Evolutionary conservation across 257 asterid genomes (phyloP), one percentile per base, ranked within the genome.

Genomic region (Gentiana dahurica): DNA sequence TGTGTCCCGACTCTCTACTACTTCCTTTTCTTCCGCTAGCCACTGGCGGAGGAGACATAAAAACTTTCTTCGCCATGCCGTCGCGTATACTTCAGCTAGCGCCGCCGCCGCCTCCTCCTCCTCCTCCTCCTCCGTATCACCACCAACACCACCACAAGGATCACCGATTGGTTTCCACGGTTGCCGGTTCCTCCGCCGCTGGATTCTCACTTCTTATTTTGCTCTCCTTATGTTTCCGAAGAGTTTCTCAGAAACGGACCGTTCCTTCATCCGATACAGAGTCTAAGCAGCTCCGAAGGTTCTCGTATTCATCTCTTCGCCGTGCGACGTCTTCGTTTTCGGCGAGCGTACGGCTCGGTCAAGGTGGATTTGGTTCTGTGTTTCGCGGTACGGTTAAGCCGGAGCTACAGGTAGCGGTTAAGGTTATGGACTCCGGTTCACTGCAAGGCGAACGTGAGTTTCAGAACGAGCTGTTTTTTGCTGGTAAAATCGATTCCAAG

Each of bases 401-500:
- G 4, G 65, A 62, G 53, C 62, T 74, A 12, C 68, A 53, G 1
- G 77, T 81, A 10, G 97, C 98, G 0, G 97, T 92, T 3, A 92
- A 92, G 76, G 65, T 84, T 32, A 92, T 92, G 98, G 95, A 92
- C 62, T 75, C 91, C 2, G 97, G 97, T 7, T 92, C 97, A 4
- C 68, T 92, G 47, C 96, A 91, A 61, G 98, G 98, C 1, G 98
- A 91, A 81, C 89, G 97, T 11, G 98, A 92, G 61, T 92, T 92
- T 66, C 97, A 92, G 71, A 92, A 88, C 55, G 98, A 92, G 72
- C 77, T 92, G 47, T 79, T 88, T 5, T 77, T 88, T 35, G 81
- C 95, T 7, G 81, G 94, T 1, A 92, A 78, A 65, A 79, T 88
- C 45, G 85, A 85, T 59, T 83, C 95, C 55, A 79, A 81, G 64